Percentiles rank a stretch among this genome's conserved stretches.
These are phyloP conservation scores for Cystofilobasidium macerans DNA, from an alignment of 768 basidiomycete species.

Conservation along the genomic window DNA sequence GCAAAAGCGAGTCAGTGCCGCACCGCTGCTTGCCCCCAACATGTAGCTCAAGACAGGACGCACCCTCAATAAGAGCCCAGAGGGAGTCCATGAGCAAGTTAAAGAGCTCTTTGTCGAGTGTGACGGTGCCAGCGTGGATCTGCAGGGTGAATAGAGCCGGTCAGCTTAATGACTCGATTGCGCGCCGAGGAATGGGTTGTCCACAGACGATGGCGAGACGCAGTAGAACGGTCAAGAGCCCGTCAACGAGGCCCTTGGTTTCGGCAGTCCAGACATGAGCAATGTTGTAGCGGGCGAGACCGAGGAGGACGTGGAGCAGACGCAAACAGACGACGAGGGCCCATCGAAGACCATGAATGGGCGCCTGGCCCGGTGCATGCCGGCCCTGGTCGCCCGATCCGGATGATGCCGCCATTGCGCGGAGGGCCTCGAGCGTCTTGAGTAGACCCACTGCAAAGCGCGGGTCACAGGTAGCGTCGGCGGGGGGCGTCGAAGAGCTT, in stretches of 20 bases:
- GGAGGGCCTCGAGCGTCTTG: not conserved
- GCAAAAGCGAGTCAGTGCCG: not conserved
- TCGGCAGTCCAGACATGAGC: constrained; percentile 7
- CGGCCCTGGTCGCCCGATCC: not conserved
- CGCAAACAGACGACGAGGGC: constrained; percentile 14
- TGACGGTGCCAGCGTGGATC: constrained; percentile 18
- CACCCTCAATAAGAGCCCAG: constrained; percentile 23
- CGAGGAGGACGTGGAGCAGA: constrained; percentile 11
- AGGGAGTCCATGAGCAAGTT: constrained; percentile 19
- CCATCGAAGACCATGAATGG: not conserved
- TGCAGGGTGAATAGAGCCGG: not conserved
- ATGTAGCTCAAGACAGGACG: not conserved
- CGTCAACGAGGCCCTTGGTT: not conserved
- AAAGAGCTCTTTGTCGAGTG: constrained; percentile 10
- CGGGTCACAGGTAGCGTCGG: not conserved
- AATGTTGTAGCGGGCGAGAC: constrained; percentile 8
- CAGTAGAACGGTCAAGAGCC: constrained; percentile 1
- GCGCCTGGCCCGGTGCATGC: not conserved
- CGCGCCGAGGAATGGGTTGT: too few species aligned
- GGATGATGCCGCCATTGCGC: not conserved
- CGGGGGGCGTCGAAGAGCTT: not conserved
- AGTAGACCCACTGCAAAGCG: not conserved
- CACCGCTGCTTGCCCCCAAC: too few species aligned
- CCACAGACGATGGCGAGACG: constrained; percentile 7
- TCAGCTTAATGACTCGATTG: too few species aligned